A percentile compares a stretch with the other conserved stretches of the same genome.
Evolutionary conservation across 768 basidiomycete species (phyloP).

Genomic region (Suillus spraguei): DNA sequence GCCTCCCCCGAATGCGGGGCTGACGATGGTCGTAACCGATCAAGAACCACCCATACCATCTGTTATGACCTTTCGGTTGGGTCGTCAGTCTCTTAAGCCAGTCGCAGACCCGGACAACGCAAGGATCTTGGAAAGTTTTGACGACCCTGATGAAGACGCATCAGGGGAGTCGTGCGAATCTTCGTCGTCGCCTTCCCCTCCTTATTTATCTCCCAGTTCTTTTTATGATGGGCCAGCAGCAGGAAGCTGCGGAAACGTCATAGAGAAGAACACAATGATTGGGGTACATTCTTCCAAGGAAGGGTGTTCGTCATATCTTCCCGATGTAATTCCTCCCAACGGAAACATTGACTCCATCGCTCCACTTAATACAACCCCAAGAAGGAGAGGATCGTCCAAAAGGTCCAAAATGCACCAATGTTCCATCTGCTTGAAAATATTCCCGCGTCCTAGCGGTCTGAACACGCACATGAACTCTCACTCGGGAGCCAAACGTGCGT

Average conservation of each 20-base stretch:
- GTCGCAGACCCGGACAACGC: conserved; percentile 31
- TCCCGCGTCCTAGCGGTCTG: conserved; percentile 54
- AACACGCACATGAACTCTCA: conserved; percentile 58
- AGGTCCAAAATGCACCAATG: conserved; percentile 56
- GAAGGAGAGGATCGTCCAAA: conserved; percentile 24
- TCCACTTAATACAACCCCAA: background rate
- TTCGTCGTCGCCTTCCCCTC: conserved; percentile 10
- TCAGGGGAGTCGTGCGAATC: conserved; percentile 15
- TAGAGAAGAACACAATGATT: conserved; percentile 4
- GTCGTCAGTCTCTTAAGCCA: conserved; percentile 24
- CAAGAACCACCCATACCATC: conserved; percentile 15
- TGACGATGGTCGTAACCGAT: background rate
- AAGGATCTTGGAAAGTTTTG: conserved; percentile 22
- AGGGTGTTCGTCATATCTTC: background rate
- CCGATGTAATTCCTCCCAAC: conserved; percentile 12
- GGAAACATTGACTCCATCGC: conserved; percentile 1
- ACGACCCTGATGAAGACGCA: conserved; percentile 20
- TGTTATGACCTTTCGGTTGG: conserved; percentile 35
- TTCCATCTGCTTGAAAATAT: conserved; percentile 43
- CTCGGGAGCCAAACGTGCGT: conserved; percentile 51
- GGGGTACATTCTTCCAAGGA: background rate
- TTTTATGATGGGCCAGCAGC: conserved; percentile 15
- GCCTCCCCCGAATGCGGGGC: background rate
- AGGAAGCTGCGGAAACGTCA: conserved; percentile 25
- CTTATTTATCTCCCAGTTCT: conserved; percentile 9